Evolutionary conservation across 345 rosid species (phyloP), one percentile per base, ranked within the genome.

Genomic region (Gossypium turneri): DNA sequence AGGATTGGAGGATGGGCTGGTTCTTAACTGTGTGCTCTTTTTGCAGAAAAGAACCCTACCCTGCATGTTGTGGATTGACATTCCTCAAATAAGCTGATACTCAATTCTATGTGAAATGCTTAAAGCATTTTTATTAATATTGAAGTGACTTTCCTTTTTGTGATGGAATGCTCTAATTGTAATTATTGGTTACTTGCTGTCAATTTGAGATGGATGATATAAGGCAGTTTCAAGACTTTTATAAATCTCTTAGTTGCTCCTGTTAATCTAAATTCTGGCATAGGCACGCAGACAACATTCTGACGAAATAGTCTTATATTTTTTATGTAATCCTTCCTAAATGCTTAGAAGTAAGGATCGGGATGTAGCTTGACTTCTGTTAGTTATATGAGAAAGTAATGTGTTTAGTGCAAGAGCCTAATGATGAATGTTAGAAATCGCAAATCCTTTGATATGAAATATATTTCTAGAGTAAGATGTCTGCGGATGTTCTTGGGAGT

Each of bases 341-440:
- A 25, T 62, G 51, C n/a, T 53, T 43, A 41, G 53, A 7, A 58
- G 63, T 59, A 45, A 3, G 34, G 22, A 9, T 50, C 1, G 29
- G 51, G 38, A 34, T 34, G 51, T 48, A 65, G 70, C 51, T 51
- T 4, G 44, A 50, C 59, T 16, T 52, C 51, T 51, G 24, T 69
- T 50, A 27, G 19, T 16, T 51, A 68, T 48, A 15, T 68, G 44
- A 50, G 8, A 48, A 47, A 45, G 24, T 67, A 45, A 22, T 15
- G 22, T 68, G 29, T 15, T 67, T 67, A 67, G 19, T 24, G 58
- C 8, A 1, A 48, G 43, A 68, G 64, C 15, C 50, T 41, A 59
- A 34, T 44, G n/a, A 52, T 69, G 59, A 63, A 45, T 79, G 52
- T 20, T 55, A 41, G 73, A 55, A 48, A 55, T 34, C 17, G 27